phyloP scores from a whole-genome alignment of 1,284 basidiomycete species.

The Wallemia ichthyophaga region DNA sequence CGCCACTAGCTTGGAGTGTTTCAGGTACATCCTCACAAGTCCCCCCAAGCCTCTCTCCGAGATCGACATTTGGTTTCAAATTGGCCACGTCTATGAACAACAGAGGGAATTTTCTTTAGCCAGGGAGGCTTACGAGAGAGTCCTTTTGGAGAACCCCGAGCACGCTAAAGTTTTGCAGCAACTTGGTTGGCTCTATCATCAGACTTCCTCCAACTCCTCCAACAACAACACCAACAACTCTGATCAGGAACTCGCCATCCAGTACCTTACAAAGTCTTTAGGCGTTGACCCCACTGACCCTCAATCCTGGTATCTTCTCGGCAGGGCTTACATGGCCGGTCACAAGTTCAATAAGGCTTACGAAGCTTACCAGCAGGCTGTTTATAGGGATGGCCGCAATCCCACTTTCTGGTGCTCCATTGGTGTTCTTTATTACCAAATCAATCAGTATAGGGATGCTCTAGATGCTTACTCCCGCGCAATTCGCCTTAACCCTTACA shows the following conservation, averaged over 20 bases:
- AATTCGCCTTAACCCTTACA: conserved; percentile 94
- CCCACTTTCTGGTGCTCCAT: conserved; percentile 99
- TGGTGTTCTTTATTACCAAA: conserved; percentile 95
- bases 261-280: conserved; percentile 74
- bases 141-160: conserved; percentile 65
- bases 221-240: conserved; percentile 38
- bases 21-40: conserved; percentile 80
- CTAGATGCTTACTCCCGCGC: conserved; percentile 94
- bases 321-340: conserved; percentile 94
- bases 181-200: conserved; percentile 89
- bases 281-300: conserved; percentile 79
- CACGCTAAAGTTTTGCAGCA: conserved; percentile 96
- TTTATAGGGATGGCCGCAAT: conserved; percentile 91
- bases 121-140: conserved; percentile 89
- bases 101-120: conserved; percentile 75
- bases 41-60: conserved; percentile 84
- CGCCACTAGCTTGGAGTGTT: conserved; percentile 51
- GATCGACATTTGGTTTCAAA: conserved; percentile 98
- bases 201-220: conserved; percentile 77
- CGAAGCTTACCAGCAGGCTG: conserved; percentile 95
- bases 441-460: conserved; percentile 94
- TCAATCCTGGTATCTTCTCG: conserved; percentile 94
- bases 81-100: conserved; percentile 93
- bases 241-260: conserved; percentile 58
- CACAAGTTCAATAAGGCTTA: conserved; percentile 99